Conservation (phyloP, 257 asterid genomes). For the Nyctanthes arbortristis region DNA sequence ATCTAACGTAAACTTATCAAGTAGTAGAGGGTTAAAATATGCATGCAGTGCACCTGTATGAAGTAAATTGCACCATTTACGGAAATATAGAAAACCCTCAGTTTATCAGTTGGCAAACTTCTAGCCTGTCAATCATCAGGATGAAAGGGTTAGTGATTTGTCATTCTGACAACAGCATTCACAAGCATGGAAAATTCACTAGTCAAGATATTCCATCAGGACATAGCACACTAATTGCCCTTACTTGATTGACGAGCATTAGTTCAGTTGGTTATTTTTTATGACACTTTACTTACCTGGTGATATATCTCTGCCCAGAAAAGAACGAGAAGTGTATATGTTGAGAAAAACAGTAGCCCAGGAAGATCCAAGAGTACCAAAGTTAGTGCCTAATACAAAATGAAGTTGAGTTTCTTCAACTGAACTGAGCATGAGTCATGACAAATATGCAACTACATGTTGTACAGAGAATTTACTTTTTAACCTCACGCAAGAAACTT, state of each 20-base stretch:
- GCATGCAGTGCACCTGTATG: slow-evolving; percentile 63
- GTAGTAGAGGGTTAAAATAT: slow-evolving; percentile 22
- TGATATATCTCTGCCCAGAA: slow-evolving; percentile 98
- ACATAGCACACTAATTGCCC: neutral
- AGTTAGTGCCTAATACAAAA: slow-evolving; percentile 56
- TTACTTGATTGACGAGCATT: slow-evolving; percentile 12
- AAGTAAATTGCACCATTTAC: slow-evolving; percentile 70
- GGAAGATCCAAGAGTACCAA: slow-evolving; percentile 76
- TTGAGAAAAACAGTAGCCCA: slow-evolving; percentile 90
- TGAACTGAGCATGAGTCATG: slow-evolving; percentile 15
- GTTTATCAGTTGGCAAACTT: slow-evolving; percentile 89
- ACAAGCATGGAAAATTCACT: neutral
- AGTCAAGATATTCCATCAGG: neutral
- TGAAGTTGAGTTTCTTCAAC: neutral
- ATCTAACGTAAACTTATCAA: slow-evolving; percentile 14
- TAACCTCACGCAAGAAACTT: neutral
- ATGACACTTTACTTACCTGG: slow-evolving; percentile 57
- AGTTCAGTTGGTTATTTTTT: neutral
- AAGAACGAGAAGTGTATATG: slow-evolving; percentile 84
- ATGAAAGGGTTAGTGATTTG: slow-evolving; percentile 28
- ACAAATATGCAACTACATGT: neutral
- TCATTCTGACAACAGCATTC: slow-evolving; percentile 13
- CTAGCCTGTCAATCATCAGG: slow-evolving; percentile 71
- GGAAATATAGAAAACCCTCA: slow-evolving; percentile 60
- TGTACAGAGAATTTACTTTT: neutral